Percentiles rank a stretch among this genome's conserved stretches.
Conservation (phyloP, 1,284 basidiomycete genomes). For the Tylopilus sp. region DNA sequence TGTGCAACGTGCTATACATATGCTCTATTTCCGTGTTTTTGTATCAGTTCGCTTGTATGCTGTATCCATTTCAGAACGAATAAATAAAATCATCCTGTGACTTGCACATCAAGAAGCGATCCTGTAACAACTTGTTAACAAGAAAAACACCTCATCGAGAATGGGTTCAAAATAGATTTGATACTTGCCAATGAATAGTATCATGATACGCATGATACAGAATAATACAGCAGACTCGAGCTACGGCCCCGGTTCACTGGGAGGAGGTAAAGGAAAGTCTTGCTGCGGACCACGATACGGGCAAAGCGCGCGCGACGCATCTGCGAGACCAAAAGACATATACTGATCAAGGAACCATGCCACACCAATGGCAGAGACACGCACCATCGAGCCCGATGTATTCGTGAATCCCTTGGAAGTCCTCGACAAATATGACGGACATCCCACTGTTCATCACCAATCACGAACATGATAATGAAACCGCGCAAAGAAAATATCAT, state of each 20-base stretch:
- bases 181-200: too few relatives aligned
- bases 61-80: neutral
- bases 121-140: too few relatives aligned
- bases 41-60: neutral
- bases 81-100: neutral
- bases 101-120: neutral
- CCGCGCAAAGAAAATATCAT: neutral
- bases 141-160: neutral
- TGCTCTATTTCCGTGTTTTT: neutral
- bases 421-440: constrained; percentile 48
- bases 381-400: constrained; percentile 36
- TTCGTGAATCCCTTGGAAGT: constrained; percentile 24
- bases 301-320: constrained; percentile 14
- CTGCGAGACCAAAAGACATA: constrained; percentile 3
- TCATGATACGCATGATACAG: neutral
- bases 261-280: constrained; percentile 20
- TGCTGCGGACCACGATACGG: constrained; percentile 20
- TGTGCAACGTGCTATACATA: neutral
- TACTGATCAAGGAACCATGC: neutral
- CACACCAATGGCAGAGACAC: constrained; percentile 9
- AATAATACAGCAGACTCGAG: too few relatives aligned
- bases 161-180: too few relatives aligned
- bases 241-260: constrained; percentile 13
- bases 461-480: neutral
- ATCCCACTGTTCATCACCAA: constrained; percentile 36